Evolutionary conservation across 345 rosid genomes (phyloP), one percentile per base, ranked within the genome.

Genomic region (Leavenworthia alabamica): DNA sequence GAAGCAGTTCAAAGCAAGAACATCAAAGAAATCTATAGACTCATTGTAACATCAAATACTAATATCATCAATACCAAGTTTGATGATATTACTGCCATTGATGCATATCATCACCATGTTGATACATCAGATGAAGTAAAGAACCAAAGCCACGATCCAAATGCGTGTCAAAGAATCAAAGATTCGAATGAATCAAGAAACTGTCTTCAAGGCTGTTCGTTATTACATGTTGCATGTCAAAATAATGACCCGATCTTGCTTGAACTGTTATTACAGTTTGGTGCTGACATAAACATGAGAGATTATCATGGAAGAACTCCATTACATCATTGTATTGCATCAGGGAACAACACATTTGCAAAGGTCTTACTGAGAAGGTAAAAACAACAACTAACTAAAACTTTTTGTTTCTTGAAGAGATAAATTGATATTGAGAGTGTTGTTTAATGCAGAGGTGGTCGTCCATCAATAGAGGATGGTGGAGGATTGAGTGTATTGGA

Each of bases 251-350:
- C 62, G 7, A 82, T 80, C 69, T 77, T 84, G 88, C 66, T 83
- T 56, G 97, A 90, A 76, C 78, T 88, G 73, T 41, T 90, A 80
- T 66, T 88, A 62, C 97, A 85, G 67, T 88, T 82, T 58, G 94
- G 94, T 59, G 96, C 89, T 15, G 74, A 82, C 60, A 73, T 81
- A 56, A 85, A 88, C 70, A 61, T 70, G 71, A 76, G 71, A 3
- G 97, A 90, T 70, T 85, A 70, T 68, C 90, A 83, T 14, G 86
- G 90, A 68, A 80, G 89, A 68, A 85, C 94, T 60, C 94, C 97
- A 53, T 75, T 88, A 79, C 97, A 88, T 77, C 83, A 71, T 66
- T 87, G 96, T 62, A 69, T 90, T 26, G 67, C 84, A 43, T 56
- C 69, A 50, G 75, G 86, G 62, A 74, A 83, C 74, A 79, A 85